A percentile compares a stretch with the other conserved stretches of the same genome.
Evolutionary conservation across 2,329 filamentous ascomycete genomes (phyloP).

Genomic region (Nemania serpens): DNA sequence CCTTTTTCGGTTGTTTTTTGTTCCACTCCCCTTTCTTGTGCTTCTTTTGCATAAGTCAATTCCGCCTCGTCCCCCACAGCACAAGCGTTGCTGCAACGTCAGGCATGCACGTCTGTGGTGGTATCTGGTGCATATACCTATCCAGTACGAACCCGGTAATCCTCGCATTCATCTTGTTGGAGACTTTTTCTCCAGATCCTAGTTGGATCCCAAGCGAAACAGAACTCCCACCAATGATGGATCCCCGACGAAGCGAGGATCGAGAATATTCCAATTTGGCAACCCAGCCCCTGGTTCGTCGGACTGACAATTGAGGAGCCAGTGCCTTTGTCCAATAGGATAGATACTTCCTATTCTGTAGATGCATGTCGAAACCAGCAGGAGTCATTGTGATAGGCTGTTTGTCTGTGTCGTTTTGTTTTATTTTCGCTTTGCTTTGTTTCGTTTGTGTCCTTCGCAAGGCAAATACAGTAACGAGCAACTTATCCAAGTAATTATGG

Average conservation of each 20-base stretch:
- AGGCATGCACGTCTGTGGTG: not conserved
- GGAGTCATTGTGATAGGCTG: no score
- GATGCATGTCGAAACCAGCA: no score
- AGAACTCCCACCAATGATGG: constrained; percentile 25
- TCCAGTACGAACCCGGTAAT: not conserved
- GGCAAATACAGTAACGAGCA: no score
- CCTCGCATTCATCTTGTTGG: constrained; percentile 25
- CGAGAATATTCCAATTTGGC: constrained; percentile 14
- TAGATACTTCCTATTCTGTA: no score
- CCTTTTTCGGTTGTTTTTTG: not conserved
- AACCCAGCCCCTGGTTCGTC: constrained; percentile 11
- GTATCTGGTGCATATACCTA: no score
- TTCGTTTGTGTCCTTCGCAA: no score
- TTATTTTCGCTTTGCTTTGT: not conserved
- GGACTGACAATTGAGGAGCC: no score
- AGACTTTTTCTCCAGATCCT: constrained; percentile 17
- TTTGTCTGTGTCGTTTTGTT: not conserved
- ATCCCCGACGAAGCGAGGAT: constrained; percentile 11
- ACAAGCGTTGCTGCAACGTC: constrained; percentile 1
- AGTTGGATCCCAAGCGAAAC: constrained; percentile 8
- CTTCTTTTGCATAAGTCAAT: not conserved
- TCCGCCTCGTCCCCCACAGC: constrained; percentile 9
- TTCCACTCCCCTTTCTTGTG: not conserved
- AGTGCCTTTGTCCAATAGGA: no score
- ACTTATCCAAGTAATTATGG: no score